Evolutionary conservation across 352 stramenopile species (phyloP), one percentile per base, ranked within the genome.

Genomic region (Phytophthora nicotianae): DNA sequence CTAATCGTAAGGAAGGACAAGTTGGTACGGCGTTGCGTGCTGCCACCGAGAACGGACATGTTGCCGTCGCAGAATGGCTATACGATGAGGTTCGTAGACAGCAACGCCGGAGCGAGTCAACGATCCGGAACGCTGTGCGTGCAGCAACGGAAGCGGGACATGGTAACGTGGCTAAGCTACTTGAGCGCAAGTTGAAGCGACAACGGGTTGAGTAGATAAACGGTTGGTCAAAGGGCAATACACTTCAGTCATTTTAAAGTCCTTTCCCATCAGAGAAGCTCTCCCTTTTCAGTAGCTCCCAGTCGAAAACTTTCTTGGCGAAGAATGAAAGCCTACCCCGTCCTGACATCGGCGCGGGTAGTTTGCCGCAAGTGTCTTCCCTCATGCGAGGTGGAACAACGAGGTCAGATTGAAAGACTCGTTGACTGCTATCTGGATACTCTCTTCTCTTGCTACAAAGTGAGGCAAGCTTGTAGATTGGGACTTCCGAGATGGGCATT

Each of bases 181-280:
- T 67, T 13, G 59, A 67, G 11, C 32, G 21, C 33, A 67, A 67
- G 33, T n/a, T 67, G 20, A 67, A 67, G 51, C 51, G 58, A 21
- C 58, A 43, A 38, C 58, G 58, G 37, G n/a, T 61, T 32, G 43
- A 56, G 16, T 67, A 66, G 24, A 13, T 6, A 19, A 35, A 29
- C 7, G 24, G 29, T 13, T 14, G 9, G 29, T 35, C 29, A 35
- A 14, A 9, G 4, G 23, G 24, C 24, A 26, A 9, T 53, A 19
- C 27, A 20, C 27, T 27, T 41, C 46, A 41, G 8, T 53, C 26
- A 40, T 13, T 9, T 27, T n/a, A 16, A 41, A 32, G 50, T 60
- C 58, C 17, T 27, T 29, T 54, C 41, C 29, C 49, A 65, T 65
- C 57, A 65, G 23, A 32, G 7, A 20, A 19, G 4, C 21, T 40